Percentiles rank a stretch among this genome's conserved stretches.
These are phyloP conservation scores for Kazachstania viticola DNA, from an alignment of 805 yeast genomes.

Conservation along the genomic window DNA sequence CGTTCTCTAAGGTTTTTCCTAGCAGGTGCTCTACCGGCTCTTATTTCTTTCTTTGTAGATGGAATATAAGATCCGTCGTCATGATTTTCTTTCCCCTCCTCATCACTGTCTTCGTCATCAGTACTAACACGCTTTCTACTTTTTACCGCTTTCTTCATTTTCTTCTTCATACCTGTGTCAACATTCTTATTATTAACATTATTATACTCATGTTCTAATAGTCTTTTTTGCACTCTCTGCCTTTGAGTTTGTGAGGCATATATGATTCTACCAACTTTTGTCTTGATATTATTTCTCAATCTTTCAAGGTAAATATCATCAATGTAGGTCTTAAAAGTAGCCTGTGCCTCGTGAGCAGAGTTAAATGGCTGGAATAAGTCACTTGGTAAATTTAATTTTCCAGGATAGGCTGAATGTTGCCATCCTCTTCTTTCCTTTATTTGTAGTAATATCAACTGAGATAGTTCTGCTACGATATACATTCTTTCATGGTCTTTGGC, in stretches of 20 bases:
- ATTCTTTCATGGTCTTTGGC: slow-evolving; percentile 25
- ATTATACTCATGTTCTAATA: slow-evolving; percentile 14
- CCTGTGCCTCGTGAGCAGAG: slow-evolving; percentile 46
- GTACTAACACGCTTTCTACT: slow-evolving; percentile 1
- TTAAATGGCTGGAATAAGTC: slow-evolving; percentile 59
- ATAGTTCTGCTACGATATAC: slow-evolving; percentile 60
- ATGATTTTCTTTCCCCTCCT: slow-evolving; percentile 8
- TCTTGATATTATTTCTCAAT: slow-evolving; percentile 25
- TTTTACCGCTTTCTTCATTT: slow-evolving; percentile 1
- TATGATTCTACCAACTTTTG: slow-evolving; percentile 24
- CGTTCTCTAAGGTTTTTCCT: slow-evolving; percentile 30
- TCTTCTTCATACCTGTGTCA: slow-evolving; percentile 3
- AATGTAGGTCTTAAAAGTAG: slow-evolving; percentile 43
- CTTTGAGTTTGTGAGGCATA: slow-evolving; percentile 22
- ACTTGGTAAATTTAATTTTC: slow-evolving; percentile 54
- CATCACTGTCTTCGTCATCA: slow-evolving; percentile 4
- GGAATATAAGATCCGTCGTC: slow-evolving; percentile 12
- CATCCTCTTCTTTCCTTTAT: slow-evolving; percentile 48
- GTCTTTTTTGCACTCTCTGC: slow-evolving; percentile 22
- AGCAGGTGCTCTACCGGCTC: slow-evolving; percentile 10
- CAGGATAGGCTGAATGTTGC: slow-evolving; percentile 74
- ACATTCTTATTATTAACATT: slow-evolving; percentile 6
- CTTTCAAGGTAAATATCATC: slow-evolving; percentile 33
- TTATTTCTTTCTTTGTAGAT: slow-evolving; percentile 7
- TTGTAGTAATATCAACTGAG: slow-evolving; percentile 54